phyloP scores from a whole-genome alignment of 179 eudicot genomes.

The Vitellaria paradoxa region DNA sequence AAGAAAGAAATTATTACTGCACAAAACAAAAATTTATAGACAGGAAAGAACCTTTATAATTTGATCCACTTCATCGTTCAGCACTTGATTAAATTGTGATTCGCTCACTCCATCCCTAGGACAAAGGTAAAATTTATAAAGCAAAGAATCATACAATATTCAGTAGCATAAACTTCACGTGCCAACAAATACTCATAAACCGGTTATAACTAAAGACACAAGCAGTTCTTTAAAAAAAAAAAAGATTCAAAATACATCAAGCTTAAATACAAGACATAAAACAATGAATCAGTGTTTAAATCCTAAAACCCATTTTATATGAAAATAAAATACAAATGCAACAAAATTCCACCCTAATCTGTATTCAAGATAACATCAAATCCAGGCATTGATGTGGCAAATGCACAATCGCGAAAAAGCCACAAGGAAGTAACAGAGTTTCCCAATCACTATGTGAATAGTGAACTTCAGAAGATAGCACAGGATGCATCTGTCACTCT shows the following conservation, averaged over 20 bases:
- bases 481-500: not conserved
- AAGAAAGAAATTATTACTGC: not conserved
- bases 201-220: not conserved
- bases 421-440: not conserved
- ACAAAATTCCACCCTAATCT: not conserved
- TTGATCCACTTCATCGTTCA: slow-evolving; percentile 75
- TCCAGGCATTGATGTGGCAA: not conserved
- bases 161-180: not conserved
- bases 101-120: slow-evolving; percentile 91
- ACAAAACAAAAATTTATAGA: not conserved
- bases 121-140: slow-evolving; percentile 14
- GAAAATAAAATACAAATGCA: slow-evolving; percentile 2
- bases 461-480: not conserved
- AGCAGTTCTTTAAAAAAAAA: not conserved
- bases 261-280: not conserved
- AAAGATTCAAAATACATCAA: not conserved
- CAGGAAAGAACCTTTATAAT: slow-evolving; percentile 67
- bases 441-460: not conserved
- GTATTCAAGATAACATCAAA: not conserved
- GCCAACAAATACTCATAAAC: not conserved
- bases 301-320: not conserved
- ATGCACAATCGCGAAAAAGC: not conserved
- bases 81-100: slow-evolving; percentile 78
- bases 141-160: not conserved
- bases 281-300: not conserved